Evolutionary conservation across 495 filamentous ascomycete species (phyloP).

Genomic region (Schizothecium vesticola): DNA sequence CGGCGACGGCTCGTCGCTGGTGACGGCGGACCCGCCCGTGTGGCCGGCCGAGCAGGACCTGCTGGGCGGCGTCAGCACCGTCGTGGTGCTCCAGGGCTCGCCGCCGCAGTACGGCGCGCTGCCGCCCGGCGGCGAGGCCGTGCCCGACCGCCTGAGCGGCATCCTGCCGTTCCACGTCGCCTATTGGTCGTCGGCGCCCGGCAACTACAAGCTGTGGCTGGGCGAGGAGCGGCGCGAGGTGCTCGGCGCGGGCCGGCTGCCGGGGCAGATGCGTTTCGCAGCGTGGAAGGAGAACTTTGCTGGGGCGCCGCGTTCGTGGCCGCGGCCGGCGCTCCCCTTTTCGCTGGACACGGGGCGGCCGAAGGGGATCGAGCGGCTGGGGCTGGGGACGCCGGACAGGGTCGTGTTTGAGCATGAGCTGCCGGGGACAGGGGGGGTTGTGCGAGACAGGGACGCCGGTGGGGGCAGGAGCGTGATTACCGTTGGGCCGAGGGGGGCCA

Average conservation of each 20-base stretch:
- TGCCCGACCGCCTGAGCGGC: constrained; percentile 34
- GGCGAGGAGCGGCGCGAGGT: constrained; percentile 41
- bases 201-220: constrained; percentile 33
- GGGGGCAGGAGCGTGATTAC: constrained; percentile 3
- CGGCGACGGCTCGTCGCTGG: constrained; percentile 4
- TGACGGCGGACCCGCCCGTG: constrained; percentile 14
- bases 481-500: background rate
- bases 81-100: constrained; percentile 24
- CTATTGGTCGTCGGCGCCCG: constrained; percentile 40
- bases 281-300: background rate
- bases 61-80: constrained; percentile 26
- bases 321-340: constrained; percentile 37
- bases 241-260: constrained; percentile 38
- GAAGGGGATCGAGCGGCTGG: background rate
- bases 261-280: constrained; percentile 30
- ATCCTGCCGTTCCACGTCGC: constrained; percentile 38
- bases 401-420: constrained; percentile 24
- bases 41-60: constrained; percentile 17
- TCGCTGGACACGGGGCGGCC: background rate
- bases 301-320: constrained; percentile 5
- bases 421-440: constrained; percentile 6
- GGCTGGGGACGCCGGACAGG: constrained; percentile 4
- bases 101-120: background rate
- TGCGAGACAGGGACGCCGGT: constrained; percentile 14
- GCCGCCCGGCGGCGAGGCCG: background rate